Evolutionary conservation across 345 rosid species (phyloP), one percentile per base, ranked within the genome.

Genomic region (Citrus mangshanensis): DNA sequence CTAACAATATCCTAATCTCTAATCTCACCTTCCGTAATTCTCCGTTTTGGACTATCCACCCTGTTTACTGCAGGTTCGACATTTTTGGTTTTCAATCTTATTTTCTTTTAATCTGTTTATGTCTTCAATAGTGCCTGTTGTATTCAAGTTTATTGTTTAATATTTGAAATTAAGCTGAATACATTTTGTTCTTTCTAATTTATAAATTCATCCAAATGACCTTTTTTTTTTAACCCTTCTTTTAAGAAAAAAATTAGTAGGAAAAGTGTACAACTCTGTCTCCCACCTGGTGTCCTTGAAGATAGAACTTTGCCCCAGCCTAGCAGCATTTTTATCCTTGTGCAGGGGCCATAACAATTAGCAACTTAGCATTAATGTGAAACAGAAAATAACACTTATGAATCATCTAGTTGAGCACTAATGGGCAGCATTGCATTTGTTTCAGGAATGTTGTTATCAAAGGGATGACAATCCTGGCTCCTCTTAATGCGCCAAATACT

Each of bases 1-100:
- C 98, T 63, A 83, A 69, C 24, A 83, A 92, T 77, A 71, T 97
- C 68, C 95, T 94, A 70, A 92, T 96, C 81, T 91, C 97, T 54
- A 93, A 96, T 76, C 95, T 96, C 64, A 93, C 98, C 46, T 87
- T 96, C 77, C 86, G 76, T 40, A 89, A 94, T 79, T 93, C 99
- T 72, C 99, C 99, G 35, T 94, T 96, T 77, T 96, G 99, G 99
- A 96, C 98, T 10, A 65, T 93, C 82, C 99, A 94, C 86, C 99
- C 99, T 37, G 86, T 94, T 81, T 94, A 92, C 86, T 94, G 94
- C 94, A 94, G 99, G 99, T 94, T 71, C 55, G 72, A 16, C 64
- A 55, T 78, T 28, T 55, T 76, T 67, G 7, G 30, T 55, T n/a
- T 2, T 49, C 25, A 10, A 27, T 71, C 46, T 21, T 1, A 25